Percentiles rank a stretch among this genome's conserved stretches.
phyloP scores from a whole-genome alignment of 164 flowering plant genomes.

The Piper longum region DNA sequence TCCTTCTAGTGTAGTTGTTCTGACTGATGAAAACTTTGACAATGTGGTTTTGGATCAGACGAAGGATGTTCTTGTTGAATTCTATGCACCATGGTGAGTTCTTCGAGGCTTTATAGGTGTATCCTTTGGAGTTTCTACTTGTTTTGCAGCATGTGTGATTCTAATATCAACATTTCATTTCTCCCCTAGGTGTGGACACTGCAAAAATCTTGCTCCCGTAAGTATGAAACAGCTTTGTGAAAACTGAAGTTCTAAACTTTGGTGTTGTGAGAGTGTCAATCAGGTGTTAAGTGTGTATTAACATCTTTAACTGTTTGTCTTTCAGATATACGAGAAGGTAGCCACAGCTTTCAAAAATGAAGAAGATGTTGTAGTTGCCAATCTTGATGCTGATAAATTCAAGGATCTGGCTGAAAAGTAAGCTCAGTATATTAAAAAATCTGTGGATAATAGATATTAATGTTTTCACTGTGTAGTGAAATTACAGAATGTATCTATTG shows the following conservation, averaged over 20 bases:
- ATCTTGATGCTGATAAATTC: slow-evolving; percentile 86
- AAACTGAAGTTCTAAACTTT: not conserved
- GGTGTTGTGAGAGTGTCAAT: not conserved
- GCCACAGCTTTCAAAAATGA: slow-evolving; percentile 80
- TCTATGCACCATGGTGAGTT: slow-evolving; percentile 61
- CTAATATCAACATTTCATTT: not conserved
- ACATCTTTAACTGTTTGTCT: not conserved
- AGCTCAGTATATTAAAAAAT: slow-evolving; percentile 4
- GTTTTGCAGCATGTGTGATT: not conserved
- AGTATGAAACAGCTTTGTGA: slow-evolving; percentile 26
- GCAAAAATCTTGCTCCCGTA: slow-evolving; percentile 71
- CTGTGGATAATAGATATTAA: no score
- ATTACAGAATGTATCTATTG: not conserved
- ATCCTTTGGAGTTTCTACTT: not conserved
- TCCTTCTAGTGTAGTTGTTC: slow-evolving; percentile 19
- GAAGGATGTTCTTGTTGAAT: slow-evolving; percentile 42
- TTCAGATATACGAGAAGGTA: slow-evolving; percentile 80
- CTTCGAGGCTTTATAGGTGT: not conserved
- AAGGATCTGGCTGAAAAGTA: slow-evolving; percentile 54
- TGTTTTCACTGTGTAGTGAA: not conserved
- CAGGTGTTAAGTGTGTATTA: not conserved
- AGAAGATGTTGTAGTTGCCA: slow-evolving; percentile 78
- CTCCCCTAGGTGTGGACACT: slow-evolving; percentile 78
- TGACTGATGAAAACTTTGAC: slow-evolving; percentile 49
- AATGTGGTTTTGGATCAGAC: slow-evolving; percentile 65